Base-by-base conservation (phyloP, 1,139 yeast species). In the Geotrichum australiense region DNA sequence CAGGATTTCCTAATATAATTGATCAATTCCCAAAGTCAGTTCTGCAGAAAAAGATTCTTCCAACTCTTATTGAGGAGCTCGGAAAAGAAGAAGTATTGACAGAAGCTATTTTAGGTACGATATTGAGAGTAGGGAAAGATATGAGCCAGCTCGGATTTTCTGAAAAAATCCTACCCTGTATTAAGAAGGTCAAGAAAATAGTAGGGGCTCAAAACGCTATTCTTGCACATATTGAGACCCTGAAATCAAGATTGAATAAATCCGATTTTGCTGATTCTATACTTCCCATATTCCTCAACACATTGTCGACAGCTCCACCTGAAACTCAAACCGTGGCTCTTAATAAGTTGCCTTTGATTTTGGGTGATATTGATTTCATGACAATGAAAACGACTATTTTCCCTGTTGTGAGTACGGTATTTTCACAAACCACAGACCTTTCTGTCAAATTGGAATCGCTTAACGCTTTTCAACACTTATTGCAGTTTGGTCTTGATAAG, bases 391-490 rank as follows among this genome's bases (percentile, higher is more conserved):
- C 78, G 52, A 74, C 75, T 14, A 67, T 86, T 14, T 75, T 84
- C 57, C 95, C 96, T 1, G 65, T 77, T 32, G 68, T 87, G 19
- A 74, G 86, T 31, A 73, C 72, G 33, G 74, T 85, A 2, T 89
- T 87, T 61, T 75, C 85, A 31, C 82, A 86, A 35, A 89, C 97
- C 0, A 83, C 93, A 0, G 76, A 91, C 31, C 65, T 87, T 30
- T 77, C 84, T 3, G 83, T 89, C 23, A 87, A 91, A 53, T 66
- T 80, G 25, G 71, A 78, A 11, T 75, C 94, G 2, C 69, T 87
- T n/a, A 66, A 70, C 22, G 70, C 84, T 0, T 80, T 91, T 53
- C 71, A 73, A 19, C 62, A 65, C 37, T 65, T 87, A 55, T 72
- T 85, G 11, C 72, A 70, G 11, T 76, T 76, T 49, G 73, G 77